Evolutionary conservation across 805 yeast species (phyloP).

Genomic region (Ogataea pignaliae): DNA sequence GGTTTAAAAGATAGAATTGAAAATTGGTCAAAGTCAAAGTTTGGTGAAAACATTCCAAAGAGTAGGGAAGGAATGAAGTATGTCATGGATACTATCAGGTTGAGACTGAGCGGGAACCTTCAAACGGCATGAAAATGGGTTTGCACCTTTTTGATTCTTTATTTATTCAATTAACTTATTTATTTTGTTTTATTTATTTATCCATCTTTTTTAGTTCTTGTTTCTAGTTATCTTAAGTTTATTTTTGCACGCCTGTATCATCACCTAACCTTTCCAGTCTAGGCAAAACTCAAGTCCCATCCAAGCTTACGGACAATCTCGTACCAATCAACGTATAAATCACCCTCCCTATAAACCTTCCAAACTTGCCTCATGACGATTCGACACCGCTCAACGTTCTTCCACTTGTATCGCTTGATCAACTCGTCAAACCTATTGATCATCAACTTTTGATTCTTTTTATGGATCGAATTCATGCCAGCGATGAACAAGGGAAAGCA

Average conservation of each 20-base stretch:
- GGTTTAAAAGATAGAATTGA: conserved; percentile 75
- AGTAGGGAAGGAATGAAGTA: conserved; percentile 69
- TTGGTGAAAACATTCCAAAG: conserved; percentile 60
- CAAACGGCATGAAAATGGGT: background rate
- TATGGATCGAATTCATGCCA: conserved; percentile 60
- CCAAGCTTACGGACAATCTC: conserved; percentile 58
- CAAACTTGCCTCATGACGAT: conserved; percentile 45
- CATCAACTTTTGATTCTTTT: conserved; percentile 50
- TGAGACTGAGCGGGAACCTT: conserved; percentile 9
- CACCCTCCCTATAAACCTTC: conserved; percentile 47
- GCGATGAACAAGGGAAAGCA: conserved; percentile 78
- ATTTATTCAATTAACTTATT: background rate
- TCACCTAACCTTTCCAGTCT: no score
- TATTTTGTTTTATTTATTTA: background rate
- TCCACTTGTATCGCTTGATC: conserved; percentile 61
- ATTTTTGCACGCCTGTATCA: no score
- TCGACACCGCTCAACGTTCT: conserved; percentile 49
- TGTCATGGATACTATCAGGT: conserved; percentile 56
- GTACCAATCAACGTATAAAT: conserved; percentile 68
- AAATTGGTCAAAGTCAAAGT: conserved; percentile 69
- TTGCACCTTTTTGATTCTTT: conserved; percentile 1
- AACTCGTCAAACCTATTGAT: conserved; percentile 47
- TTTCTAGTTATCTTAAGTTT: background rate
- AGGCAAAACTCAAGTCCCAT: conserved; percentile 80
- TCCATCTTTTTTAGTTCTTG: background rate